Evolutionary conservation across 495 filamentous ascomycete species (phyloP).

Genomic region (Hypoxylon fragiforme): DNA sequence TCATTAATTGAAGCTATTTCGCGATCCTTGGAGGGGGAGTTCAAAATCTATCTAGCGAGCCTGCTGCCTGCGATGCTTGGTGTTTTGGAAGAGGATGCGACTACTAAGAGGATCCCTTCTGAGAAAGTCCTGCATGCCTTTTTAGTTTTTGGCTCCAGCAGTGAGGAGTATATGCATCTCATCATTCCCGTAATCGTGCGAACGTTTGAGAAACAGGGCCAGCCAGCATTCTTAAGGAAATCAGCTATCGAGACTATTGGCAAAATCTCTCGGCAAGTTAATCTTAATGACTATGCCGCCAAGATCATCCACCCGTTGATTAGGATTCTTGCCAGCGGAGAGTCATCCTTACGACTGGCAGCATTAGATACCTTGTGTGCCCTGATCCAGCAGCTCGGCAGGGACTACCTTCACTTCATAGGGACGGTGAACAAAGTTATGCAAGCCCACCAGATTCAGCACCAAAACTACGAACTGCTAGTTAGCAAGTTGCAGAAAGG

Average conservation of each 20-base stretch:
- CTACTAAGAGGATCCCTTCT: conserved; percentile 70
- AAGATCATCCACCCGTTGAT: conserved; percentile 90
- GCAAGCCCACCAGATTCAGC: conserved; percentile 69
- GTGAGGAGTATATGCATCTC: conserved; percentile 98
- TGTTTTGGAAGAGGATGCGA: conserved; percentile 84
- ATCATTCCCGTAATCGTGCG: conserved; percentile 96
- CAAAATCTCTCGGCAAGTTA: conserved; percentile 93
- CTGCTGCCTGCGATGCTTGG: conserved; percentile 91
- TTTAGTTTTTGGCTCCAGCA: conserved; percentile 92
- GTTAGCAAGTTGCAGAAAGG: conserved; percentile 91
- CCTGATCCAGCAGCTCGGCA: conserved; percentile 91
- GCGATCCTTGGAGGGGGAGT: conserved; percentile 92
- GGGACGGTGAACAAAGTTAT: conserved; percentile 83
- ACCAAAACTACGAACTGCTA: conserved; percentile 86
- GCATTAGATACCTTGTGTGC: conserved; percentile 96
- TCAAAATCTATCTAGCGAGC: conserved; percentile 88
- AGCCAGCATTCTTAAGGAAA: conserved; percentile 77
- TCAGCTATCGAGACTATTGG: conserved; percentile 92
- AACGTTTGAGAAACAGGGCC: conserved; percentile 82
- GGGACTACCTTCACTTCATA: conserved; percentile 91
- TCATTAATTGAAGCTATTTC: conserved; percentile 90
- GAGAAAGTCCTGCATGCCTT: conserved; percentile 94
- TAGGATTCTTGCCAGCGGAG: conserved; percentile 70
- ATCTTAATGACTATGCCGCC: conserved; percentile 94
- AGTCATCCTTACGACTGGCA: conserved; percentile 73